Base-by-base conservation (phyloP, 2,329 filamentous ascomycete species). In the Calonectria hawksworthii region DNA sequence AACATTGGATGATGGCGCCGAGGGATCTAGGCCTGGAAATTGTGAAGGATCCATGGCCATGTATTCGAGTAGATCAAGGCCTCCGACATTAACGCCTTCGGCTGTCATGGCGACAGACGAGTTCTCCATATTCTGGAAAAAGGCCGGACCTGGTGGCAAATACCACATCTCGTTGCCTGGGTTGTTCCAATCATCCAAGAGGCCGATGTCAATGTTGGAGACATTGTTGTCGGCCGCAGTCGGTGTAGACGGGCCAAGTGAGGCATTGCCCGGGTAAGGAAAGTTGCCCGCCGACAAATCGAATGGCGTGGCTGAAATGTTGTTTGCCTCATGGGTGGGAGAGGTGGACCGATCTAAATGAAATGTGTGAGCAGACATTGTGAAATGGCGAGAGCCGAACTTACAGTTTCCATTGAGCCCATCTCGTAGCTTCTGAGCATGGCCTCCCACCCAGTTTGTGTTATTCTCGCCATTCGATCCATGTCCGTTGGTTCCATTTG, bases 121-220 rank as follows among this genome's bases (percentile, higher is more conserved):
- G 75, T 91, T 91, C 74, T 90, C 90, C 79, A 93, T 88, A 80
- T 92, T 93, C 79, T 93, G 91, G 83, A 92, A 93, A 73, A 93
- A 91, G 6, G 91, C 91, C 2, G 92, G 87, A 0, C 92, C 92
- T 0, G 92, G 87, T 0, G 92, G 92, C 1, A 93, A 86, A 80
- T 93, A 93, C 92, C 92, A 93, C 90, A 93, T 92, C 79, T 93
- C 91, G 79, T 88, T 89, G 74, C 88, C 87, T 4, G 89, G 85
- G 72, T 87, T 88, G 71, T 86, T 86, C 91, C 91, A 92, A 67
- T 91, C 90, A 67, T 90, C 86, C 67, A 90, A 90, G 16, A 90
- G 83, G 69, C 84, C 86, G 50, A 85, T 83, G 74, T 86, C 84
- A 72, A 84, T 82, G 41, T 82, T 83, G 6, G 77, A 76, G 23